A percentile compares a stretch with the other conserved stretches of the same genome.
These are phyloP conservation scores for Symbiotaphrina buchneri DNA, from an alignment of 495 filamentous ascomycete species.

Conservation along the genomic window DNA sequence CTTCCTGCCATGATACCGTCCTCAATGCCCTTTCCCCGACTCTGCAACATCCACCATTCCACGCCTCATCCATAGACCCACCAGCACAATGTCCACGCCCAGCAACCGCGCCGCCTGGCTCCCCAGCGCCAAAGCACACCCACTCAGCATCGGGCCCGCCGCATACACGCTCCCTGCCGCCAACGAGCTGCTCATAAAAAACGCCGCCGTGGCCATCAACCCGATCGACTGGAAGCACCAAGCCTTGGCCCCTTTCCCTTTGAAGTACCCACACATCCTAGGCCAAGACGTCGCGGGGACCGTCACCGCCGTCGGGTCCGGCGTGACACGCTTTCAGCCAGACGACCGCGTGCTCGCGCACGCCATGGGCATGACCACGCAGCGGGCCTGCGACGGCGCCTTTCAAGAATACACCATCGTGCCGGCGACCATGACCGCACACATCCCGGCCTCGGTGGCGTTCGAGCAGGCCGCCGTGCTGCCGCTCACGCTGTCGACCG, in stretches of 20 bases:
- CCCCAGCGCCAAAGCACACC: too few relatives aligned
- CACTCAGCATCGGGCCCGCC: too few relatives aligned
- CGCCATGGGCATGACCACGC: not conserved
- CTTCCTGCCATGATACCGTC: too few relatives aligned
- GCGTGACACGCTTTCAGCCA: conserved; percentile 9
- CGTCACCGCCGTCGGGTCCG: conserved; percentile 10
- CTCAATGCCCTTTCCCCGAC: too few relatives aligned
- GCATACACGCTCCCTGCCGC: conserved; percentile 1
- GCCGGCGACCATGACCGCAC: conserved; percentile 13
- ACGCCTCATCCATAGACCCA: too few relatives aligned
- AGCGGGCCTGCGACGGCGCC: conserved; percentile 6
- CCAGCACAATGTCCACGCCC: too few relatives aligned
- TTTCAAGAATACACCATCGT: conserved; percentile 26
- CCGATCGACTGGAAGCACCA: not conserved
- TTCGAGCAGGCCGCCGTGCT: conserved; percentile 25
- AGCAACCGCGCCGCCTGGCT: too few relatives aligned
- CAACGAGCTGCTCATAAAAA: conserved; percentile 6
- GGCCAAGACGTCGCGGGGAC: conserved; percentile 12
- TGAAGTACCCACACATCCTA: conserved; percentile 8
- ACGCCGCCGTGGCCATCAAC: conserved; percentile 7
- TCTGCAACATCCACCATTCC: too few relatives aligned
- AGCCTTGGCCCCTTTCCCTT: too few relatives aligned
- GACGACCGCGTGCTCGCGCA: conserved; percentile 12
- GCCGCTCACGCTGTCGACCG: conserved; percentile 29
- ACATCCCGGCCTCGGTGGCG: conserved; percentile 21